Base-by-base conservation (phyloP, 768 basidiomycete genomes). In the Phanerochaete sordida region DNA sequence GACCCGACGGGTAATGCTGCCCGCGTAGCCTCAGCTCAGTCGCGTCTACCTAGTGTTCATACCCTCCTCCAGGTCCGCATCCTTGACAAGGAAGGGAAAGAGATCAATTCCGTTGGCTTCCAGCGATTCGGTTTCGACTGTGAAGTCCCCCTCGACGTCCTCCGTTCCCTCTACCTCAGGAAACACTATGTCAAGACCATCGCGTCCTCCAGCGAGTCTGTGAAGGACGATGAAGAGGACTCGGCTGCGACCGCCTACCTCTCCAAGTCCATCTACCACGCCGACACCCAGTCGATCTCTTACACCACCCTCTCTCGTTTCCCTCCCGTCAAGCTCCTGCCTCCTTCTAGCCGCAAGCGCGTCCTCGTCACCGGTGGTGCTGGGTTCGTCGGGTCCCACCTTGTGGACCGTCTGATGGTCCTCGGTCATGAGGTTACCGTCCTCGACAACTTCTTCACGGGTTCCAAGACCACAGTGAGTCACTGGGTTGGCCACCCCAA, bases 401-500 rank as follows among this genome's bases (percentile, higher is more conserved):
- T 99, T 50, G 92, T 99, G 56, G 97, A 99, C 77, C 85, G 97
- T 51, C 85, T 98, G 63, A 95, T 99, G 94, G 83, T 98, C 63
- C 85, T 98, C 54, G 97, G 97, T 16, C 97, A 99, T 70, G 95
- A 98, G 73, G 94, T 96, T 66, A 95, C 93, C 58, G 96, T 98
- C 64, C 76, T 97, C 58, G 96, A 98, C 80, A 98, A 98, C 78
- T 99, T 99, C 74, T 99, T 99, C 79, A 98, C 95, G 26, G 97
- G 97, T 16, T 91, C 91, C 57, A 95, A 95, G 75, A 96, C 94
- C n/a, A 96, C 95, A 54, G 91, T 98, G 64, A 87, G 88, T 65
- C 91, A 94, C 68, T 96, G 94, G 94, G 81, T 94, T 59, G 97
- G 97, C 8, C 97, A 99, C 74, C 97, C 97, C 62, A 98, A 98